Evolutionary conservation across 768 basidiomycete species (phyloP).

Genomic region (Lactifluus hygrophoroides): DNA sequence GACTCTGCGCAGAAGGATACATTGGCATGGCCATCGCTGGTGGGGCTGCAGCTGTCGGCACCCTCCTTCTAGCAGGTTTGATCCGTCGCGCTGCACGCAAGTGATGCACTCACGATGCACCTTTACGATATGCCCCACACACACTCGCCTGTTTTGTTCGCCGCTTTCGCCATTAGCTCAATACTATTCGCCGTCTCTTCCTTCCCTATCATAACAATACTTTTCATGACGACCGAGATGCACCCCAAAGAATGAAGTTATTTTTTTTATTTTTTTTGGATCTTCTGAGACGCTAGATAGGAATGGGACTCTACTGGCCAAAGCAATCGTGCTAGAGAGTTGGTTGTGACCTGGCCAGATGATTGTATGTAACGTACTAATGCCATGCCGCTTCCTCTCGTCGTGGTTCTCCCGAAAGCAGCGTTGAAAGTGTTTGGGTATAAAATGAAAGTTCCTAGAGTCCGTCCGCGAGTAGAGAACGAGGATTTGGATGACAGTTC

Average conservation of each 20-base stretch:
- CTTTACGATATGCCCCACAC: not conserved
- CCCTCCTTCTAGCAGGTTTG: constrained; percentile 62
- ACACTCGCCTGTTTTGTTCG: not conserved
- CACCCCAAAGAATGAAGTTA: not conserved
- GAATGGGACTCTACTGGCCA: not conserved
- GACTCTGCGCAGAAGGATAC: constrained; percentile 72
- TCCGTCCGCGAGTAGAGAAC: too few species aligned
- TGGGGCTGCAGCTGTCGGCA: constrained; percentile 79
- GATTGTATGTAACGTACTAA: not conserved
- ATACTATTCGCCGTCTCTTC: constrained; percentile 4
- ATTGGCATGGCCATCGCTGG: constrained; percentile 96
- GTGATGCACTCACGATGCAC: constrained; percentile 18
- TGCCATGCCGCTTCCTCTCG: too few species aligned
- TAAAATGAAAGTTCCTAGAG: too few species aligned
- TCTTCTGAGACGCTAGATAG: not conserved
- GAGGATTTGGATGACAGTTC: too few species aligned
- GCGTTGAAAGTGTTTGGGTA: too few species aligned
- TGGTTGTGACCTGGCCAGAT: not conserved
- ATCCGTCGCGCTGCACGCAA: constrained; percentile 73
- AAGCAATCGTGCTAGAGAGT: not conserved
- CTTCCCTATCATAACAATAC: constrained; percentile 1
- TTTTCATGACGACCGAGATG: constrained; percentile 1
- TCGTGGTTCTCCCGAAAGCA: too few species aligned
- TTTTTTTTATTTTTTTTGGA: not conserved
- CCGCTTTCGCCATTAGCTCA: not conserved